Conservation (phyloP, 2,329 filamentous ascomycete species). For the Colletotrichum nymphaeae region DNA sequence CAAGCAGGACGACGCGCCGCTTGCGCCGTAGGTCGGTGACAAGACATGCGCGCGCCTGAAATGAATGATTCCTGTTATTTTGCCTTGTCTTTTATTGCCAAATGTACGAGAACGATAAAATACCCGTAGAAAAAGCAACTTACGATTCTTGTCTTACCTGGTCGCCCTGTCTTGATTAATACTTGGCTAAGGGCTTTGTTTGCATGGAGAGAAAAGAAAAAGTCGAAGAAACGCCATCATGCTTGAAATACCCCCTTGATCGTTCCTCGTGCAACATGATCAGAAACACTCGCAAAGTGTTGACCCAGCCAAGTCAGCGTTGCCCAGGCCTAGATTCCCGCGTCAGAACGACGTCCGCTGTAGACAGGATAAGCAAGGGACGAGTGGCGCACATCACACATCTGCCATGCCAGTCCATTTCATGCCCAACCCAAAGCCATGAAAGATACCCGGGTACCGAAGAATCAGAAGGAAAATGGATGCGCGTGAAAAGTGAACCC, state of each 20-base stretch:
- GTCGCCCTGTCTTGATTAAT: background rate
- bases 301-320: background rate
- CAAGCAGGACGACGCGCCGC: constrained; percentile 53
- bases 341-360: background rate
- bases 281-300: background rate
- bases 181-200: background rate
- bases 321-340: background rate
- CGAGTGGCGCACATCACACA: background rate
- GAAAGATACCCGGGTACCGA: background rate
- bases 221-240: background rate
- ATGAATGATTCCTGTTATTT: background rate
- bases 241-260: background rate
- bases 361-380: background rate
- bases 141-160: background rate
- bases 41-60: background rate
- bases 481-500: constrained; percentile 16
- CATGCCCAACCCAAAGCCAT: background rate
- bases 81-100: background rate
- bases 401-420: background rate
- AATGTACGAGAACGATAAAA: constrained; percentile 14
- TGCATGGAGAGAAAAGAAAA: background rate
- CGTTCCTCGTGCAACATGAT: background rate
- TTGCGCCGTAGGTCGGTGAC: constrained; percentile 40
- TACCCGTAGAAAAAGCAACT: constrained; percentile 32
- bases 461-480: background rate